Base-by-base conservation (phyloP, 2,329 filamentous ascomycete species). In the Penicillium corylophilum region DNA sequence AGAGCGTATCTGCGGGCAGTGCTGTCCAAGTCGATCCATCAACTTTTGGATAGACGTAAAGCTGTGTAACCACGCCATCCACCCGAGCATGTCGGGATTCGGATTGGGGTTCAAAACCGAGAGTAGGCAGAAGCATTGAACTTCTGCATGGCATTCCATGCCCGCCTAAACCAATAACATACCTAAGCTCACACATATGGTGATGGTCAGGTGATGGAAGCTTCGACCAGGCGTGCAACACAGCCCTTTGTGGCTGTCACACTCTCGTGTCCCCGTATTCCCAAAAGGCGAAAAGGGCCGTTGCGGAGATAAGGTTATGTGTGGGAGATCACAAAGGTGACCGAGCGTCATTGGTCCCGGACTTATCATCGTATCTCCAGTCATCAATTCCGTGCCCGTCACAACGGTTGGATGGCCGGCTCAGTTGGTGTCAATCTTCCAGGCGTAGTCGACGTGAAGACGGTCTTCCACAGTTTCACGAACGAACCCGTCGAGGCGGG, bases 401-500 rank as follows among this genome's bases (percentile, higher is more conserved):
- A 16, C 20, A 18, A 28, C 16, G 7, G 12, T 13, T 31, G 7
- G 15, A 15, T 36, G 7, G 16, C 13, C n/a, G 3, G 4, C 45
- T 73, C 70, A 74, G 42, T 61, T 62, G 26, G 67, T 65, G 38
- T 69, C 64, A 33, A 72, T 62, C 49, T 71, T 71, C 71, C 71
- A 74, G 31, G 64, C 55, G 47, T 74, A 72, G 39, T 73, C 69
- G 22, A 62, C 59, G 51, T 69, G 60, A 28, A 84, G 69, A 63
- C 84, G 84, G 51, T 77, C 73, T 61, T 85, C 79, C 65, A 88
- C 74, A 13, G 79, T 77, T 44, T 84, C 82, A 58, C 84, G 81
- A 51, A 88, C 77, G 65, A 88, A 85, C 18, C 76, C 74, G 62
- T 78, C 80, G 67, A 88, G 72, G 58, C 79, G 65, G 39, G 64